Conservation (phyloP, 495 filamentous ascomycete species). For the Friedmanniomyces simplex region DNA sequence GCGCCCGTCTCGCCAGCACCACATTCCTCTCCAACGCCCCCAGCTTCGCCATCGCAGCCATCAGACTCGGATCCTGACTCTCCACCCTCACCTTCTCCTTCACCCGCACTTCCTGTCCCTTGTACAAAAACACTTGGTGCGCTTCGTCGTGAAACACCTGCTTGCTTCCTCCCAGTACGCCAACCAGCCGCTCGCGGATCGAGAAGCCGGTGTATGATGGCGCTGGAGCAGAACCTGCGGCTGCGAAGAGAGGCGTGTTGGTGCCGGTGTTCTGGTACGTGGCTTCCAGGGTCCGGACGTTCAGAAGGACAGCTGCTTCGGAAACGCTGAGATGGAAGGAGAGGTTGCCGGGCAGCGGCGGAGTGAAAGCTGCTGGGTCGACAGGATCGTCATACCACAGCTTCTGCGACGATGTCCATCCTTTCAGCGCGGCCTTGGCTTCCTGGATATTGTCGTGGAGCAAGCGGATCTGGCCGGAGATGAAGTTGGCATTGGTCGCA, state of each 20-base stretch:
- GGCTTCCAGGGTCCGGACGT: slow-evolving; percentile 68
- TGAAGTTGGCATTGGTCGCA: slow-evolving; percentile 50
- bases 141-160: slow-evolving; percentile 58
- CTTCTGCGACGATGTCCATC: slow-evolving; percentile 41
- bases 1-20: slow-evolving; percentile 52
- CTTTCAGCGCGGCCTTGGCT: slow-evolving; percentile 50
- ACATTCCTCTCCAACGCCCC: slow-evolving; percentile 68
- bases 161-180: slow-evolving; percentile 44
- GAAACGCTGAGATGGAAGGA: slow-evolving; percentile 67
- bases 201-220: slow-evolving; percentile 45
- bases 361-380: slow-evolving; percentile 44
- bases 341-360: slow-evolving; percentile 47
- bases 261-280: slow-evolving; percentile 31
- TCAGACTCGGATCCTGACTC: slow-evolving; percentile 78
- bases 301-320: slow-evolving; percentile 66
- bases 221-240: slow-evolving; percentile 37
- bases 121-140: slow-evolving; percentile 53
- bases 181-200: slow-evolving; percentile 45
- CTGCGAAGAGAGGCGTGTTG: slow-evolving; percentile 33
- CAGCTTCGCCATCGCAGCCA: slow-evolving; percentile 82
- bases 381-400: slow-evolving; percentile 50
- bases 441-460: slow-evolving; percentile 66
- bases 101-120: slow-evolving; percentile 68
- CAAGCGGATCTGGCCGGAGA: slow-evolving; percentile 67
- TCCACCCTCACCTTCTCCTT: slow-evolving; percentile 85